These are phyloP conservation scores for Spergularia azorica DNA, from an alignment of 179 eudicot genomes.

Conservation along the genomic window DNA sequence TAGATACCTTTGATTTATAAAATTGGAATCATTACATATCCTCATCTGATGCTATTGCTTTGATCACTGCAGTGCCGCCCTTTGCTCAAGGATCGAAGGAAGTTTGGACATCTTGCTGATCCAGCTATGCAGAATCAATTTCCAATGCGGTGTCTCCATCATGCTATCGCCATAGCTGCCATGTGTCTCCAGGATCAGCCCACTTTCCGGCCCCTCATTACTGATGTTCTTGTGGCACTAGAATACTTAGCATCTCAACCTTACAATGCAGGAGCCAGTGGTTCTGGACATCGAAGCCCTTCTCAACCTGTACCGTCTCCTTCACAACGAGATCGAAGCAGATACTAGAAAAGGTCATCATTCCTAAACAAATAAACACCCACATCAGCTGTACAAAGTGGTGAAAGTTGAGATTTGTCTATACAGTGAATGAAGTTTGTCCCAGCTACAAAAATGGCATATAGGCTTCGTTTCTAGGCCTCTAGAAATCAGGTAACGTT, in stretches of 20 bases:
- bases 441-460: slow-evolving; percentile 12
- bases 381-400: slow-evolving; percentile 29
- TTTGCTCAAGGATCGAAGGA: slow-evolving; percentile 48
- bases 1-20: neutral
- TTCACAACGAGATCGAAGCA: slow-evolving; percentile 31
- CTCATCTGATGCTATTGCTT: neutral
- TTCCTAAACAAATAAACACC: neutral
- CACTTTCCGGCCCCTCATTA: slow-evolving; percentile 51
- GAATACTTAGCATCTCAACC: slow-evolving; percentile 54
- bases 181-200: slow-evolving; percentile 72
- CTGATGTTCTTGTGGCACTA: slow-evolving; percentile 60
- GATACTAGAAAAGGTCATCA: slow-evolving; percentile 24
- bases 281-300: slow-evolving; percentile 29
- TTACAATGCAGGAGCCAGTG: slow-evolving; percentile 29
- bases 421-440: slow-evolving; percentile 26
- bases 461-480: slow-evolving; percentile 15
- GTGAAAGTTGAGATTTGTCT: slow-evolving; percentile 20
- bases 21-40: neutral
- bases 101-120: slow-evolving; percentile 46
- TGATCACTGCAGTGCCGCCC: slow-evolving; percentile 45
- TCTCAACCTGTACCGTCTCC: slow-evolving; percentile 31
- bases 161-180: slow-evolving; percentile 52
- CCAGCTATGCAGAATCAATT: slow-evolving; percentile 48
- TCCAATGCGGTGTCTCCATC: slow-evolving; percentile 47
- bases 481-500: slow-evolving; percentile 29